Evolutionary conservation across 2,329 filamentous ascomycete species (phyloP).

Genomic region (Calonectria multiphialidica): DNA sequence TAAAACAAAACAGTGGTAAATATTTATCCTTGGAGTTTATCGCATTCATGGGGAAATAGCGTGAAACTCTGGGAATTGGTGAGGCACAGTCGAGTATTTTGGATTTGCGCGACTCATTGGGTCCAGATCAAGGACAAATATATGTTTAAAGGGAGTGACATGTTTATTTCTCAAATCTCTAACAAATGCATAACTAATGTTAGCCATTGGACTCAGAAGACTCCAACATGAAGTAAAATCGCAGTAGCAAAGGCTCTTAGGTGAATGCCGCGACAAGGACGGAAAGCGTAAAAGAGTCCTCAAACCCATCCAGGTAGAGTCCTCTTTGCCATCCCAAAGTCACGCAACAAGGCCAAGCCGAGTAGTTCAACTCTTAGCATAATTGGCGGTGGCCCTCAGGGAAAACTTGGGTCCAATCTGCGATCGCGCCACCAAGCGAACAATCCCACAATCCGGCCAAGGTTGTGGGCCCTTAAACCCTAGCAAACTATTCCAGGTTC

Average conservation of each 20-base stretch:
- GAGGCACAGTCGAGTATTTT: no score
- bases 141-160: not conserved
- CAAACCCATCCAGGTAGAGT: not conserved
- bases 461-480: not conserved
- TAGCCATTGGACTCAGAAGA: not conserved
- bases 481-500: slow-evolving; percentile 7
- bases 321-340: not conserved
- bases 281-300: not conserved
- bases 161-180: not conserved
- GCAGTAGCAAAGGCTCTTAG: not conserved
- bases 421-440: not conserved
- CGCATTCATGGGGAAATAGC: no score
- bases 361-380: not conserved
- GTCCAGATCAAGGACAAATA: no score
- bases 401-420: not conserved
- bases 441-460: not conserved
- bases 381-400: not conserved
- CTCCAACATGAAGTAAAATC: no score
- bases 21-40: no score
- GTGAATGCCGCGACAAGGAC: no score
- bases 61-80: no score
- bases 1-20: no score
- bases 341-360: not conserved
- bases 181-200: not conserved
- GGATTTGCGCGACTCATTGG: no score